These are phyloP conservation scores for Rhizopogon rudus DNA, from an alignment of 768 basidiomycete genomes.

Conservation along the genomic window DNA sequence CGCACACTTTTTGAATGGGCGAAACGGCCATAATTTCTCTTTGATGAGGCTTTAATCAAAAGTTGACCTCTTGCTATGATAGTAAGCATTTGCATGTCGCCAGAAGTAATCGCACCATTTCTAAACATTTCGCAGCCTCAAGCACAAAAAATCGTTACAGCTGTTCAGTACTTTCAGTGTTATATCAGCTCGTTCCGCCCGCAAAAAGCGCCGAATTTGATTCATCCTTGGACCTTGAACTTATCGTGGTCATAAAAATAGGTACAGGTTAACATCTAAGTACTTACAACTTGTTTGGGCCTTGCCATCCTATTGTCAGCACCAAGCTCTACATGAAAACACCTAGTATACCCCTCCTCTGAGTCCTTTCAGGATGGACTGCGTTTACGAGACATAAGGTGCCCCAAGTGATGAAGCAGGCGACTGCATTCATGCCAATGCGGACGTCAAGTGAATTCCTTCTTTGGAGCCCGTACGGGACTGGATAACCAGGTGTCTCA, in stretches of 20 bases:
- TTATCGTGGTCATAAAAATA: too few species aligned
- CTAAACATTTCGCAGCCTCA: constrained; percentile 43
- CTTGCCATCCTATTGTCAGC: background rate
- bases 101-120: background rate
- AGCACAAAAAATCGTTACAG: constrained; percentile 68
- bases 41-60: too few species aligned
- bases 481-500: constrained; percentile 26
- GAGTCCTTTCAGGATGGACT: constrained; percentile 36
- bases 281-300: constrained; percentile 35
- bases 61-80: too few species aligned
- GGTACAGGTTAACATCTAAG: too few species aligned
- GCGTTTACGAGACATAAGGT: constrained; percentile 58
- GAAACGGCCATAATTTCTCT: too few species aligned
- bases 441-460: constrained; percentile 49
- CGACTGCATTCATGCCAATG: constrained; percentile 52
- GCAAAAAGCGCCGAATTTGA: constrained; percentile 97
- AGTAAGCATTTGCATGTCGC: too few species aligned
- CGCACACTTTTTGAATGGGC: too few species aligned
- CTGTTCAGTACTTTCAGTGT: constrained; percentile 29
- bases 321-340: background rate
- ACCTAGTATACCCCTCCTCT: background rate
- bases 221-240: constrained; percentile 49
- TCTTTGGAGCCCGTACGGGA: constrained; percentile 83
- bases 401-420: constrained; percentile 44
- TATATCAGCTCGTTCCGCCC: constrained; percentile 76